phyloP scores from a whole-genome alignment of 768 basidiomycete genomes.

The Rhizopogon rudus region DNA sequence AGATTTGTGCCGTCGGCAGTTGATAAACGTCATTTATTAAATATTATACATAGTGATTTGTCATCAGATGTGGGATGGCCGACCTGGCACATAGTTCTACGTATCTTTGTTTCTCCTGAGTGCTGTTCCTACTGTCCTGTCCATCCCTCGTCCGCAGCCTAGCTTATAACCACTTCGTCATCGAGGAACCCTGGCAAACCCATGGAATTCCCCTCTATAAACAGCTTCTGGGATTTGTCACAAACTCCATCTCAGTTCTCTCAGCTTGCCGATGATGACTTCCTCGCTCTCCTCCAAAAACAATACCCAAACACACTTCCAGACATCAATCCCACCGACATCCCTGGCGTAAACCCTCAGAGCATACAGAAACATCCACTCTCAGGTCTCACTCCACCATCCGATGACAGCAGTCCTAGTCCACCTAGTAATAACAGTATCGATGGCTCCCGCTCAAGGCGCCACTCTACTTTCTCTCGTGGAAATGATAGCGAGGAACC shows the following conservation, averaged over 20 bases:
- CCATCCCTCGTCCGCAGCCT: too few species aligned
- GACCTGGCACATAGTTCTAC: too few species aligned
- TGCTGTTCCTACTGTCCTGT: too few species aligned
- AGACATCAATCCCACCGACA: conserved; percentile 15
- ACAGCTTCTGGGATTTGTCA: conserved; percentile 65
- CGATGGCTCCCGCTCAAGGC: conserved; percentile 15
- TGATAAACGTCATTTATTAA: too few species aligned
- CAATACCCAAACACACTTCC: conserved; percentile 48
- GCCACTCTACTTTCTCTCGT: conserved; percentile 11
- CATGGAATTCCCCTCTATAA: conserved; percentile 34
- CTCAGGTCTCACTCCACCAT: conserved; percentile 53
- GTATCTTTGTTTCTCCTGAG: too few species aligned
- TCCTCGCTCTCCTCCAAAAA: conserved; percentile 71
- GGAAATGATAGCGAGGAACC: conserved; percentile 40
- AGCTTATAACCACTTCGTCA: too few species aligned
- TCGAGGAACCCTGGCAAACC: not conserved
- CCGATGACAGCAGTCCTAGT: conserved; percentile 78
- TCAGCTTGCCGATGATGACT: conserved; percentile 69
- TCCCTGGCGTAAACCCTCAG: conserved; percentile 55
- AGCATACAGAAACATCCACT: conserved; percentile 42
- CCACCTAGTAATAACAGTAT: conserved; percentile 49
- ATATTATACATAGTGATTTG: too few species aligned
- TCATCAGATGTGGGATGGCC: too few species aligned
- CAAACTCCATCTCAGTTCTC: conserved; percentile 51
- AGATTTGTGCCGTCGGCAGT: too few species aligned